Percentiles rank a stretch among this genome's conserved stretches.
Evolutionary conservation across 2,329 filamentous ascomycete genomes (phyloP).

Genomic region (Trichoderma sp.): DNA sequence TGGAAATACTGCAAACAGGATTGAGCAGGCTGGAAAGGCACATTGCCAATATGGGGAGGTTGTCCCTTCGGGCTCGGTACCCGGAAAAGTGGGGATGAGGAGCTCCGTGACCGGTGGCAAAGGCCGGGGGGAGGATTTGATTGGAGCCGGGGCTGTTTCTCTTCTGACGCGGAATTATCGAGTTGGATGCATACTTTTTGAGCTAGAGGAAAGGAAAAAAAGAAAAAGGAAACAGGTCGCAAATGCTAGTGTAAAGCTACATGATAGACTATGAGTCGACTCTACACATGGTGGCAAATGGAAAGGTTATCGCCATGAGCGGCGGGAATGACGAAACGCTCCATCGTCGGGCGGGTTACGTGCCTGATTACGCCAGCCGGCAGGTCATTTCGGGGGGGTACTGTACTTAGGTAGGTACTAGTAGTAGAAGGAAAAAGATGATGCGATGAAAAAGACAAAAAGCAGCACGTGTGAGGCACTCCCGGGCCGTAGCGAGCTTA

Average conservation of each 20-base stretch:
- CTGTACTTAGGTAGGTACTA: neutral
- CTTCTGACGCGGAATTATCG: neutral
- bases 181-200: neutral
- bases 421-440: too few relatives aligned
- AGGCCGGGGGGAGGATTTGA: neutral
- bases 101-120: constrained; percentile 20
- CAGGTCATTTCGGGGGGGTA: neutral
- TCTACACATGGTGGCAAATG: neutral
- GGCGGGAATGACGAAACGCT: constrained; percentile 6
- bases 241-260: neutral
- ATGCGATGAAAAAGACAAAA: neutral
- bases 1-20: neutral
- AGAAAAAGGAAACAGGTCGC: neutral
- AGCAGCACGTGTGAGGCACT: neutral
- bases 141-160: neutral
- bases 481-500: constrained; percentile 17
- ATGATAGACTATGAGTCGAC: neutral
- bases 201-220: neutral
- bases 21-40: too few relatives aligned
- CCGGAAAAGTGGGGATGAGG: constrained; percentile 19
- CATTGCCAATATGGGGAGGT: neutral
- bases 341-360: constrained; percentile 11
- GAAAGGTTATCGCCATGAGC: neutral
- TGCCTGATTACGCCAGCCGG: constrained; percentile 22
- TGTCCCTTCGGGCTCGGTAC: constrained; percentile 12